Evolutionary conservation across 176 grass and related monocot genomes (phyloP), one percentile per base, ranked within the genome.

Genomic region (Phoenix dactylifera): DNA sequence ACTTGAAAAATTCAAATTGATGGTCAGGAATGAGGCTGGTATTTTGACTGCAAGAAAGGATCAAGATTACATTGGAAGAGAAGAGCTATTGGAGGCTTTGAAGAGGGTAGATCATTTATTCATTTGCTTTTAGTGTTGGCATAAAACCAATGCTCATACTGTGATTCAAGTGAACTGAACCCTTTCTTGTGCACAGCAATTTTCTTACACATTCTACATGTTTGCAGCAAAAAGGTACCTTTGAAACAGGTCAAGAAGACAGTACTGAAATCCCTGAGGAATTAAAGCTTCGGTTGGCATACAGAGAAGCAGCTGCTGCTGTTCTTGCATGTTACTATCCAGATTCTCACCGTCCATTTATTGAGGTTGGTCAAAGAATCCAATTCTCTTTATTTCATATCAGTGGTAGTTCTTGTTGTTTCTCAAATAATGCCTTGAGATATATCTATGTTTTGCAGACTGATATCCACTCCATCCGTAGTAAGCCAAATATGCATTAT

Each of bases 21-120:
- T 32, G 24, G 5, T 54, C 63, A 76, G 74, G 55, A 76, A 76
- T 24, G 74, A 76, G 58, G 74, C 74, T 62, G 74, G 74, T 62
- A 76, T 76, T 60, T 67, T 76, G 55, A 76, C 74, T 54, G 74
- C 74, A 60, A 68, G 74, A 61, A 76, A 76, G 23, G 64, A 76
- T 68, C 74, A 76, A 67, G 74, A 76, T 57, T 62, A 67, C 48
- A 76, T 76, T 39, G 65, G 64, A 53, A 67, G 74, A 60, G 74
- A 76, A 26, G 74, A 76, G 32, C 64, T 76, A 28, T 61, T 62
- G 56, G 74, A 76, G 44, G 64, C 74, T 63, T 44, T 73, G 51
- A 63, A 73, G 26, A 63, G 70, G 58, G 70, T 73, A 17, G 52
- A 52, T 56, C 22, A 18, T 55, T 51, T 25, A 64, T 64, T 29